Percentiles rank a stretch among this genome's conserved stretches.
Evolutionary conservation across 805 yeast genomes (phyloP).

Genomic region (Wickerhamiella kurtzmanii): DNA sequence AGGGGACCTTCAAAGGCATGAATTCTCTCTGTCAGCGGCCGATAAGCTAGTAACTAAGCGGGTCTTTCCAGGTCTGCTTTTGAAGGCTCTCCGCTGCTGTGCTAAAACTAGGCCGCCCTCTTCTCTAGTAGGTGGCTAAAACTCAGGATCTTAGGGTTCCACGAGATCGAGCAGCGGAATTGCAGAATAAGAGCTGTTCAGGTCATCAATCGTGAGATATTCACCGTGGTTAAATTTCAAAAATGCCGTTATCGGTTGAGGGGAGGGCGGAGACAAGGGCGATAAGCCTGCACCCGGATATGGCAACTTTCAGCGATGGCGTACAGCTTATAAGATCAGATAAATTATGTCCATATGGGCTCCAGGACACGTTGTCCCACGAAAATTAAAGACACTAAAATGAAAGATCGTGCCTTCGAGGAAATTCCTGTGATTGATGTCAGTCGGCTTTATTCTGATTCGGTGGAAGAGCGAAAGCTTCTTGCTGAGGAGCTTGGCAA

Average conservation of each 20-base stretch:
- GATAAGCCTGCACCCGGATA: background rate
- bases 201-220: no score
- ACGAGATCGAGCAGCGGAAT: background rate
- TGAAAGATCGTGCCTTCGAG: background rate
- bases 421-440: conserved; percentile 8
- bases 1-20: no score
- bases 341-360: background rate
- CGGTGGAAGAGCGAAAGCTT: conserved; percentile 8
- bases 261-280: background rate
- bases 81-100: no score
- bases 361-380: background rate
- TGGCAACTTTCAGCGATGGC: background rate
- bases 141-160: no score
- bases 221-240: no score
- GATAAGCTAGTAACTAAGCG: background rate
- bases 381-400: no score
- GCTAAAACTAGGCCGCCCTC: no score
- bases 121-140: no score
- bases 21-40: background rate
- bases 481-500: conserved; percentile 21
- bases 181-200: background rate
- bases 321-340: background rate
- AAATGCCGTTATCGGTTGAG: no score
- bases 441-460: conserved; percentile 5
- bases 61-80: background rate